phyloP scores from a whole-genome alignment of 441 rosid species.

The Jatropha multifida region DNA sequence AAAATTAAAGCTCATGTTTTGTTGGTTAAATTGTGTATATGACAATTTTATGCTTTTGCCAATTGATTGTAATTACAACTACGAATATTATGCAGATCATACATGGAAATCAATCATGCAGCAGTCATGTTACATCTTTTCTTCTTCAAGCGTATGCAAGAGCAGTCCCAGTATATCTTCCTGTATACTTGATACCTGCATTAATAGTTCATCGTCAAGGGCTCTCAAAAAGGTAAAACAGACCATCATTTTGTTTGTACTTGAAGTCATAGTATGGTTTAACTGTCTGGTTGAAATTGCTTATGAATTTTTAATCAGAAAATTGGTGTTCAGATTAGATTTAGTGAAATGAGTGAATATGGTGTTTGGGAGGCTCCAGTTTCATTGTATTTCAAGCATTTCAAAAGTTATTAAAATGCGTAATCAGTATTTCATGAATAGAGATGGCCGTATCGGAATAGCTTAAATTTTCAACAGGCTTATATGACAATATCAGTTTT shows the following conservation, averaged over 20 bases:
- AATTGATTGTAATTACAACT: constrained; percentile 3
- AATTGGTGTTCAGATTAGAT: not conserved
- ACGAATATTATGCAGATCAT: constrained; percentile 57
- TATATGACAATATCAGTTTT: not conserved
- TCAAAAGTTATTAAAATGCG: not conserved
- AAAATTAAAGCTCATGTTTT: not conserved
- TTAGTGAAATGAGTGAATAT: not conserved
- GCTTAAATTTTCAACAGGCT: not conserved
- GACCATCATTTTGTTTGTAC: constrained; percentile 11
- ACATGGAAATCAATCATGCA: constrained; percentile 84
- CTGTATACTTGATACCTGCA: constrained; percentile 89
- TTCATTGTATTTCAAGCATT: not conserved
- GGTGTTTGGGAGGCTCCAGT: not conserved
- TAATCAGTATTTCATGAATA: not conserved
- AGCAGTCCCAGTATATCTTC: constrained; percentile 87
- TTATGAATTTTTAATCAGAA: not conserved
- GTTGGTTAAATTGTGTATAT: constrained; percentile 4
- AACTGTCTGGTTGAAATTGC: not conserved
- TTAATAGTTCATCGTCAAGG: constrained; percentile 89
- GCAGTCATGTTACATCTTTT: constrained; percentile 58
- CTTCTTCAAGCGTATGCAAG: constrained; percentile 78
- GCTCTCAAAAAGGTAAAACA: constrained; percentile 62
- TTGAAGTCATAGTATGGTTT: constrained; percentile 1
- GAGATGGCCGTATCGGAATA: not conserved
- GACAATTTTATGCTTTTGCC: not conserved